Percentiles rank a stretch among this genome's conserved stretches.
Evolutionary conservation across 2,329 filamentous ascomycete species (phyloP).

Genomic region (Paecilomyces dactylethromorphus): DNA sequence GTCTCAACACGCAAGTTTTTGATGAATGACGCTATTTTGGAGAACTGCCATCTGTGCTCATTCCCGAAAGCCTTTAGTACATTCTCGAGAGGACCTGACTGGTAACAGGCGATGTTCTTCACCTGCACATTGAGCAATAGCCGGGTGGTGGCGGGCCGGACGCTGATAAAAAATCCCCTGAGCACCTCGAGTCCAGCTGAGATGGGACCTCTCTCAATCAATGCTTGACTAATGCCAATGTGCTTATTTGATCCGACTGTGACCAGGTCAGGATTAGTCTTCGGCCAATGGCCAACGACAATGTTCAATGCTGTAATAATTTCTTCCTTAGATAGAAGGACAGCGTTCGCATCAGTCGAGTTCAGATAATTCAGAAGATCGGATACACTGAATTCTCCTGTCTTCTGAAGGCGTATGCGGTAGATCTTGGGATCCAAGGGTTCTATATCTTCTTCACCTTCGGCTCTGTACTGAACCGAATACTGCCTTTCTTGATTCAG

Average conservation of each 20-base stretch:
- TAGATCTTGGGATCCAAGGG: slow-evolving; percentile 24
- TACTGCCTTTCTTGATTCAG: slow-evolving; percentile 12
- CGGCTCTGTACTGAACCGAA: slow-evolving; percentile 27
- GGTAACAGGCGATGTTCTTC: slow-evolving; percentile 53
- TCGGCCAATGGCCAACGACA: slow-evolving; percentile 45
- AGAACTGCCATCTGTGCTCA: slow-evolving; percentile 4
- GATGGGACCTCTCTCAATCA: slow-evolving; percentile 33
- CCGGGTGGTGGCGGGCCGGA: slow-evolving; percentile 52
- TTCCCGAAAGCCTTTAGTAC: slow-evolving; percentile 29
- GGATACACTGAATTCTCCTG: slow-evolving; percentile 25
- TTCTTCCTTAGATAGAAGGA: slow-evolving; percentile 42
- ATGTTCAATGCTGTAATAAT: slow-evolving; percentile 55
- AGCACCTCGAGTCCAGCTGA: slow-evolving; percentile 50
- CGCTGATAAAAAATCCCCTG: slow-evolving; percentile 57
- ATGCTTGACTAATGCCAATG: slow-evolving; percentile 35
- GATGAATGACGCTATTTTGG: slow-evolving; percentile 21
- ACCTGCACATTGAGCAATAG: slow-evolving; percentile 60
- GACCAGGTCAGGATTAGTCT: slow-evolving; percentile 32
- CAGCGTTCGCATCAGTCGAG: slow-evolving; percentile 24
- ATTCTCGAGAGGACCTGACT: slow-evolving; percentile 34
- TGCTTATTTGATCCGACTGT: slow-evolving; percentile 50
- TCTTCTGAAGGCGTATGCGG: slow-evolving; percentile 27
- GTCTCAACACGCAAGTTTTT: slow-evolving; percentile 34
- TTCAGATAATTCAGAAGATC: slow-evolving; percentile 42
- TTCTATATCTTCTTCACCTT: slow-evolving; percentile 27